These are phyloP conservation scores for Rhododendron ovatum DNA, from an alignment of 148 eudicot species.

Conservation along the genomic window DNA sequence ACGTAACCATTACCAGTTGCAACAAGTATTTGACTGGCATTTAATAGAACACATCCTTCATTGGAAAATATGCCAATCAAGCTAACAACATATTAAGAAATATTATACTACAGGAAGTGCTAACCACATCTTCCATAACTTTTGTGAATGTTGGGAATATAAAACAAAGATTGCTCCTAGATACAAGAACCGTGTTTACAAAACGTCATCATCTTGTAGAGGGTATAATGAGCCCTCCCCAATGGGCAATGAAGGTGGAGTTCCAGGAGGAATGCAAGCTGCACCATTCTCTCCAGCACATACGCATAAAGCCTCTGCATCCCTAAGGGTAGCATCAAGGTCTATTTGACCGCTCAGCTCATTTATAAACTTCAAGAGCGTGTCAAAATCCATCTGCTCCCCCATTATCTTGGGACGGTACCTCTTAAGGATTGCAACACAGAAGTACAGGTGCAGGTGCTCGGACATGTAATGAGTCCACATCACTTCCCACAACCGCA, in stretches of 20 bases:
- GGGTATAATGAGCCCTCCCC: constrained; percentile 48
- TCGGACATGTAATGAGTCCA: constrained; percentile 85
- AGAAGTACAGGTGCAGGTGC: constrained; percentile 82
- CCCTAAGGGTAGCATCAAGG: constrained; percentile 60
- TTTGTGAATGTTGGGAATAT: not conserved
- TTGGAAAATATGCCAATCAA: constrained; percentile 4
- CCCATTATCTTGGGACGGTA: constrained; percentile 76
- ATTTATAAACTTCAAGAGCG: constrained; percentile 80
- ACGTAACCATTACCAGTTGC: not conserved
- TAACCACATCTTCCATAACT: not conserved
- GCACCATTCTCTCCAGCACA: constrained; percentile 95
- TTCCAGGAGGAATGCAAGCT: constrained; percentile 92
- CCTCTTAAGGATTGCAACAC: constrained; percentile 80
- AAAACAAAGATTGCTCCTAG: not conserved
- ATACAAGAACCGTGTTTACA: constrained; percentile 21
- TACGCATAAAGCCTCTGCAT: constrained; percentile 86
- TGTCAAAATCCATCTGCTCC: constrained; percentile 97
- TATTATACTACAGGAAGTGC: not conserved
- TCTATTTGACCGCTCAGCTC: constrained; percentile 82
- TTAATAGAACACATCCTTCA: not conserved
- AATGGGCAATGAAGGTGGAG: constrained; percentile 81
- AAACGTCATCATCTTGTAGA: constrained; percentile 65
- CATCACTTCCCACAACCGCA: constrained; percentile 84
- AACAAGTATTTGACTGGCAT: not conserved
- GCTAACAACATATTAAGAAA: not conserved